A percentile compares a stretch with the other conserved stretches of the same genome.
Conservation (phyloP, 2,329 filamentous ascomycete species). For the Dactylellina cionopaga region DNA sequence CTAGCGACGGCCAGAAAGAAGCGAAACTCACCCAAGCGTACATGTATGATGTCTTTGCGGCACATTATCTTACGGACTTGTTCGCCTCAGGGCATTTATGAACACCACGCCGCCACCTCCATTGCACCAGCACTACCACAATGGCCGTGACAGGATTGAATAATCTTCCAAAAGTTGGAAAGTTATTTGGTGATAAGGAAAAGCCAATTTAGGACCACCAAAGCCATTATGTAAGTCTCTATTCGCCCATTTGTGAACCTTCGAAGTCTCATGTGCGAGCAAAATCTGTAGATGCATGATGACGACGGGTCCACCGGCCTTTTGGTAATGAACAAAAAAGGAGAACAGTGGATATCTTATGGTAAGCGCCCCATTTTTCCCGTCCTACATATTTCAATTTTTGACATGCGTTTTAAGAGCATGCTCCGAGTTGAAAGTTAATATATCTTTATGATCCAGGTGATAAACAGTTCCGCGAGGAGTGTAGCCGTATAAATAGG, state of each 20-base stretch:
- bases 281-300: slow-evolving; percentile 21
- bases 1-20: background rate
- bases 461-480: background rate
- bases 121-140: background rate
- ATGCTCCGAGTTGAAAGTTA: too few relatives aligned
- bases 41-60: slow-evolving; percentile 14
- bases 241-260: background rate
- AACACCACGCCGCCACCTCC: slow-evolving; percentile 7
- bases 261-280: background rate
- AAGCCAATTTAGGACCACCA: background rate
- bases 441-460: background rate
- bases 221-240: background rate
- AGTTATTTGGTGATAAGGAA: background rate
- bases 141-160: background rate
- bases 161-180: background rate
- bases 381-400: too few relatives aligned
- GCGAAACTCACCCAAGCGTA: slow-evolving; percentile 15
- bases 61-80: slow-evolving; percentile 29
- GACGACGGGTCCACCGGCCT: slow-evolving; percentile 24
- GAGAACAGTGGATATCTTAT: slow-evolving; percentile 26
- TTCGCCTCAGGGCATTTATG: slow-evolving; percentile 27
- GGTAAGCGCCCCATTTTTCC: too few relatives aligned
- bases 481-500: background rate
- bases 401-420: background rate
- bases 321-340: slow-evolving; percentile 11